phyloP scores from a whole-genome alignment of 495 filamentous ascomycete genomes.

The Sordaria brevicollis region DNA sequence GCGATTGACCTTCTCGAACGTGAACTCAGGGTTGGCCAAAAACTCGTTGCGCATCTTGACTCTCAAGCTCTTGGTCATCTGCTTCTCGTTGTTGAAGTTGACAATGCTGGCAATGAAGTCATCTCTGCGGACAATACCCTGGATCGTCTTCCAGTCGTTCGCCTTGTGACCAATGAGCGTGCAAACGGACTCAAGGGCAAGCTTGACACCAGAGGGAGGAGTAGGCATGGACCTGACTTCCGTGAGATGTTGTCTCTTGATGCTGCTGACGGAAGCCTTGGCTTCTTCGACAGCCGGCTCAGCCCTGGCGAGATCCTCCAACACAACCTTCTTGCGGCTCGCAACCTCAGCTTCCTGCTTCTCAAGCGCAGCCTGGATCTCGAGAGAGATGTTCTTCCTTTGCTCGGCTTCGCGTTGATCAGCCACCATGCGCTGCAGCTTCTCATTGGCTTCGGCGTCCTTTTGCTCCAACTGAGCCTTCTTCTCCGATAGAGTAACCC shows the following conservation, averaged over 20 bases:
- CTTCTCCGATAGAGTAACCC: conserved; percentile 84
- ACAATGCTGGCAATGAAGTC: conserved; percentile 98
- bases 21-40: conserved; percentile 86
- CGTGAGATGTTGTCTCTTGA: conserved; percentile 91
- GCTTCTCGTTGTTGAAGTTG: conserved; percentile 88
- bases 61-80: conserved; percentile 79
- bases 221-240: conserved; percentile 96
- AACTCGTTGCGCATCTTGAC: conserved; percentile 88
- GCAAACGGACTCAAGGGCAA: conserved; percentile 92
- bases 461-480: conserved; percentile 87
- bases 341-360: conserved; percentile 86
- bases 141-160: conserved; percentile 81
- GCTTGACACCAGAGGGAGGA: conserved; percentile 78
- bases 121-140: conserved; percentile 76
- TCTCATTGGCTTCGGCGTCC: conserved; percentile 92
- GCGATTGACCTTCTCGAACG: conserved; percentile 87
- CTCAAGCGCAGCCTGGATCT: conserved; percentile 79
- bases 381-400: conserved; percentile 72
- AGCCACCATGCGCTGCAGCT: conserved; percentile 90
- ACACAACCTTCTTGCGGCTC: conserved; percentile 69
- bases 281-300: conserved; percentile 91
- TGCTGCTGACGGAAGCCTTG: conserved; percentile 90
- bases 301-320: conserved; percentile 77
- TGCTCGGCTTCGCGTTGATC: conserved; percentile 95
- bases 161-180: conserved; percentile 86